Evolutionary conservation across 2,329 filamentous ascomycete genomes (phyloP).

Genomic region (Parafenestella ontariensis): DNA sequence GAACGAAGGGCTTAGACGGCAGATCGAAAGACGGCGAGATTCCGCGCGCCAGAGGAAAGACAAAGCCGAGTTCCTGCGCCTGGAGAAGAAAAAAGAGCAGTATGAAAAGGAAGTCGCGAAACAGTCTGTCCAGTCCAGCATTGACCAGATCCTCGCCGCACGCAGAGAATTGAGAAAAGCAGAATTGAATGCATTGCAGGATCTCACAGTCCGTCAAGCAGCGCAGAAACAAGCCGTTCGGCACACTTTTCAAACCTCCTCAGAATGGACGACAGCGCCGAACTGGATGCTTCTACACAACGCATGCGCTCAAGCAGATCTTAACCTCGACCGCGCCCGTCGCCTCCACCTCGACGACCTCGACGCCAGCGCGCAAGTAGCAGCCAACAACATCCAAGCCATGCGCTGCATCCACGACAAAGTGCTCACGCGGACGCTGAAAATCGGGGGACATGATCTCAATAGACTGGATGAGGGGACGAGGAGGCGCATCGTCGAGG

Average conservation of each 20-base stretch:
- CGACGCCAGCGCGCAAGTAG: conserved; percentile 2
- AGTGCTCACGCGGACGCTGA: conserved; percentile 9
- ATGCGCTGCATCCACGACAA: conserved; percentile 7
- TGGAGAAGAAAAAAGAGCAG: neutral
- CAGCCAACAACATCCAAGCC: conserved; percentile 3
- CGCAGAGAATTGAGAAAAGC: conserved; percentile 10
- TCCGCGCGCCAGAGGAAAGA: conserved; percentile 9
- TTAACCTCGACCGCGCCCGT: neutral
- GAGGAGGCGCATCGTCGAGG: conserved; percentile 6
- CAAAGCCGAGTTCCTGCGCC: neutral
- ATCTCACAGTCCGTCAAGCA: conserved; percentile 18
- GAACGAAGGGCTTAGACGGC: conserved; percentile 2
- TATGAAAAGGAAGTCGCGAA: neutral
- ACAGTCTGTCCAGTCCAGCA: neutral
- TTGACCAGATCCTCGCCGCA: conserved; percentile 11
- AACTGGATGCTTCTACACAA: conserved; percentile 1
- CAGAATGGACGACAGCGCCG: neutral
- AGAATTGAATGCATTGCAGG: conserved; percentile 13
- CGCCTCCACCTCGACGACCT: conserved; percentile 2
- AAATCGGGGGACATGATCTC: conserved; percentile 19
- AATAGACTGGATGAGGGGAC: conserved; percentile 1
- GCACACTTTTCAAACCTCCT: neutral
- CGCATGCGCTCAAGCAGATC: neutral
- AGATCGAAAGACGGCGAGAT: conserved; percentile 6
- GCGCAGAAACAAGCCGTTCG: conserved; percentile 16